Evolutionary conservation across 208 protist species (phyloP).

Genomic region (Wallacemonas sp.): DNA sequence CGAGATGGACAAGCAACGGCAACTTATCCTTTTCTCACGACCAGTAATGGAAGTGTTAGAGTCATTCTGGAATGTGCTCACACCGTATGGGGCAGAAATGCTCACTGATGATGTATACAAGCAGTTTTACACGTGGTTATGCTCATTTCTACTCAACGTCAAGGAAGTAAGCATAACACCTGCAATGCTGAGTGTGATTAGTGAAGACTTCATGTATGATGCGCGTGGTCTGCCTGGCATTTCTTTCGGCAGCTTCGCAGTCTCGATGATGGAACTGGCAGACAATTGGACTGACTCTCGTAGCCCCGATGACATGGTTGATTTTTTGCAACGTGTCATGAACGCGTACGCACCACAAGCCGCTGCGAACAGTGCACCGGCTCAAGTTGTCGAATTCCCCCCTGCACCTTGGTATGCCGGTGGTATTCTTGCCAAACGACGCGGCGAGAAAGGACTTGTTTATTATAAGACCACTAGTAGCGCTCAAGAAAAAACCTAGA

Average conservation of each 20-base stretch:
- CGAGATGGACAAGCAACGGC: slow-evolving; percentile 54
- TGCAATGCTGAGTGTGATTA: slow-evolving; percentile 44
- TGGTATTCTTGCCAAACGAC: slow-evolving; percentile 30
- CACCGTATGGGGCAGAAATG: slow-evolving; percentile 19
- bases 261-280: slow-evolving; percentile 71
- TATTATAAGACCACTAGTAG: slow-evolving; percentile 21
- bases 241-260: slow-evolving; percentile 54
- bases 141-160: slow-evolving; percentile 48
- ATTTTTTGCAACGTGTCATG: slow-evolving; percentile 36
- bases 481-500: neutral
- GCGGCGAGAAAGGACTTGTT: slow-evolving; percentile 13
- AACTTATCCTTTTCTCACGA: slow-evolving; percentile 39
- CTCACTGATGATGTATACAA: slow-evolving; percentile 57
- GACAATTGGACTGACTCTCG: slow-evolving; percentile 74
- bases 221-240: slow-evolving; percentile 36
- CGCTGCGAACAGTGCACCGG: neutral
- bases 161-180: slow-evolving; percentile 47
- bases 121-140: slow-evolving; percentile 62
- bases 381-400: neutral
- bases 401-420: slow-evolving; percentile 27
- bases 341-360: slow-evolving; percentile 15
- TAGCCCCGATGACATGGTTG: slow-evolving; percentile 34
- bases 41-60: slow-evolving; percentile 46
- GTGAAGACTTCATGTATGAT: slow-evolving; percentile 63
- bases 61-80: slow-evolving; percentile 47